Evolutionary conservation across 192 early-diverging fungal genomes (phyloP), one percentile per base, ranked within the genome.

Genomic region (Coemansia nantahalensis): DNA sequence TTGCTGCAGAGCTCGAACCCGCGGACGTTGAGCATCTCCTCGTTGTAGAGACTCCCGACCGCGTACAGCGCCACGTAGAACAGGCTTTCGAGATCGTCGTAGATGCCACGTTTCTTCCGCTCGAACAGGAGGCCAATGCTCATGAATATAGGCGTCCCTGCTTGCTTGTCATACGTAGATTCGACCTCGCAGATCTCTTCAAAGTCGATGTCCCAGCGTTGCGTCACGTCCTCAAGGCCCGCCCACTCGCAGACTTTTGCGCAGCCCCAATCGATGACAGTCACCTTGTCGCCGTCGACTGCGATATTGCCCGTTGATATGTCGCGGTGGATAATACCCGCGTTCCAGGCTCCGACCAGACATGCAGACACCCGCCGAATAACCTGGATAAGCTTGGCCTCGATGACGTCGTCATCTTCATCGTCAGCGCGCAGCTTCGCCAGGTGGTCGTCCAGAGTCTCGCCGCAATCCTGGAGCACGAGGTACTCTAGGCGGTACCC

Each of bases 231-330:
- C 6, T 30, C 30, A 13, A 16, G 1, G 10, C 14, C 5, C 1
- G 18, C 9, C 5, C 9, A 3, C 9, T 21, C 12, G 13, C 36
- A 15, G 6, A 35, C 2, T 14, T 46, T 47, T 2, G 53, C 56
- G 32, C 39, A 56, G 1, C 54, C 62, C 49, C 62, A 65, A 23
- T 57, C 26, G 3, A n/a, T n/a, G n/a, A n/a, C n/a, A n/a, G n/a
- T n/a, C n/a, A 7, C 26, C 26, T 7, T 3, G 7, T 7, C 26
- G 26, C 7, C 26, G 26, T 3, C 26, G 4, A 28, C 26, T 3
- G 26, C 26, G 7, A 28, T 28, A 7, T 28, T 28, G 26, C 26
- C 26, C 26, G 7, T 3, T 7, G 26, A 28, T 3, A 28, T 3
- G 26, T 43, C 41, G 1, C 41, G 5, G 22, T 43, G 41, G 7